A percentile compares a stretch with the other conserved stretches of the same genome.
Conservation (phyloP, 2,329 filamentous ascomycete species). For the Hortaea werneckii region DNA sequence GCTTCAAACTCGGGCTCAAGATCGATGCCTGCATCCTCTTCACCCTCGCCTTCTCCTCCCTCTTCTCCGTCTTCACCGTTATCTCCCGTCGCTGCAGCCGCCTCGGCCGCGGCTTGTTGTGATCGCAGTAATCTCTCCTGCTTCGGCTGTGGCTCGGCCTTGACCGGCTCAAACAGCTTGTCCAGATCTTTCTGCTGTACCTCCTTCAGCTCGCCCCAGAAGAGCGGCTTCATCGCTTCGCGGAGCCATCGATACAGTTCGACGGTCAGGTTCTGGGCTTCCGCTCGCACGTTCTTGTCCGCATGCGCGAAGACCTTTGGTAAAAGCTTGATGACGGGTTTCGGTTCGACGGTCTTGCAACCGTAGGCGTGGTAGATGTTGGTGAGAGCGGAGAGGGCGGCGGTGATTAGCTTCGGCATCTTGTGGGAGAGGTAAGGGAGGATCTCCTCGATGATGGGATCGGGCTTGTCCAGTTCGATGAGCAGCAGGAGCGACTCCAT, state of each 20-base stretch:
- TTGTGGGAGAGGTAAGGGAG: constrained; percentile 76
- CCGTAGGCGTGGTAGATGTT: constrained; percentile 88
- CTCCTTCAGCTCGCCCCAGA: constrained; percentile 90
- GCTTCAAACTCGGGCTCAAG: constrained; percentile 57
- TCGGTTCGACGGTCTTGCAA: constrained; percentile 87
- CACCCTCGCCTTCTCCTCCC: constrained; percentile 43
- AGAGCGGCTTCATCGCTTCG: constrained; percentile 96
- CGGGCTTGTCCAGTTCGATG: constrained; percentile 78
- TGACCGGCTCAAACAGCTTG: constrained; percentile 86
- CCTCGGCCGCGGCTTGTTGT: constrained; percentile 73
- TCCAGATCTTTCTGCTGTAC: constrained; percentile 93
- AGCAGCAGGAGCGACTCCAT: constrained; percentile 80
- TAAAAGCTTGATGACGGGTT: constrained; percentile 75
- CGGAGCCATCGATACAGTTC: constrained; percentile 96
- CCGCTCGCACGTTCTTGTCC: constrained; percentile 94
- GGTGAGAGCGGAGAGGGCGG: constrained; percentile 64
- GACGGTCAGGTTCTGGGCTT: constrained; percentile 81
- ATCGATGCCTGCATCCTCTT: constrained; percentile 62
- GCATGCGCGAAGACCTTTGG: constrained; percentile 91
- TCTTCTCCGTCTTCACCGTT: constrained; percentile 43
- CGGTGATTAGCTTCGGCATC: constrained; percentile 77
- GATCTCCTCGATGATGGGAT: constrained; percentile 81
- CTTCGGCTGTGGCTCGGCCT: constrained; percentile 75
- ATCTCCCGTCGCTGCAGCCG: constrained; percentile 47
- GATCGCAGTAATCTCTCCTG: constrained; percentile 81